Conservation (phyloP, 768 basidiomycete genomes). For the Tubosaeta brunneosetosa region DNA sequence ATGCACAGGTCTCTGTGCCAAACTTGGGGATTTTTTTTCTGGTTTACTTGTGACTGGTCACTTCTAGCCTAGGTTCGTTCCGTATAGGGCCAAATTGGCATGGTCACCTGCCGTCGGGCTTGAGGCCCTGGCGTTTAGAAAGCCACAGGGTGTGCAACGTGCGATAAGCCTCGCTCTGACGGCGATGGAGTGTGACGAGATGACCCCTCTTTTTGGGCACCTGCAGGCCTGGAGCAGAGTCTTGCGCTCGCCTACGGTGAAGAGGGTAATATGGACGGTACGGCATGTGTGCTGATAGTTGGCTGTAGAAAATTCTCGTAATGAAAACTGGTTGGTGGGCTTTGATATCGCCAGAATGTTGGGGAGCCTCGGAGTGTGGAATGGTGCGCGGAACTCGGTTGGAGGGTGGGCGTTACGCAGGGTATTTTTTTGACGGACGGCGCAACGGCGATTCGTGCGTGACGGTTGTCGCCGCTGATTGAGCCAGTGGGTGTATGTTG, state of each 20-base stretch:
- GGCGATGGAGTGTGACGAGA: background rate
- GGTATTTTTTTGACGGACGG: background rate
- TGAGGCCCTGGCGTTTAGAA: constrained; percentile 3
- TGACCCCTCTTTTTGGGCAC: background rate
- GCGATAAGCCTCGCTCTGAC: background rate
- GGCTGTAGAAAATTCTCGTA: background rate
- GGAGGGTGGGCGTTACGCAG: background rate
- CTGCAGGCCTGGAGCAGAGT: background rate
- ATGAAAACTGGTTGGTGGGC: background rate
- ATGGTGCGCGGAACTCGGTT: background rate
- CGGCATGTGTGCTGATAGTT: background rate
- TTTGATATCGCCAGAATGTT: background rate
- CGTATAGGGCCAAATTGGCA: background rate
- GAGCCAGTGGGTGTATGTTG: constrained; percentile 2
- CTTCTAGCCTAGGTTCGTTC: constrained; percentile 5
- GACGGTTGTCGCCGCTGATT: background rate
- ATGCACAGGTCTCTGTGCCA: background rate
- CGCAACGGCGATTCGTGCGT: background rate
- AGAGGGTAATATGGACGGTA: constrained; percentile 5
- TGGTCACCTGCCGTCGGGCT: constrained; percentile 4
- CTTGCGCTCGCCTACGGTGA: constrained; percentile 3
- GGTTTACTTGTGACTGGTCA: background rate
- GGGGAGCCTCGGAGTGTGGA: background rate
- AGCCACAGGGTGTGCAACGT: background rate
- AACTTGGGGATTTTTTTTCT: constrained; percentile 7